Evolutionary conservation across 2,329 filamentous ascomycete species (phyloP).

Genomic region (Fusarium metavorans): DNA sequence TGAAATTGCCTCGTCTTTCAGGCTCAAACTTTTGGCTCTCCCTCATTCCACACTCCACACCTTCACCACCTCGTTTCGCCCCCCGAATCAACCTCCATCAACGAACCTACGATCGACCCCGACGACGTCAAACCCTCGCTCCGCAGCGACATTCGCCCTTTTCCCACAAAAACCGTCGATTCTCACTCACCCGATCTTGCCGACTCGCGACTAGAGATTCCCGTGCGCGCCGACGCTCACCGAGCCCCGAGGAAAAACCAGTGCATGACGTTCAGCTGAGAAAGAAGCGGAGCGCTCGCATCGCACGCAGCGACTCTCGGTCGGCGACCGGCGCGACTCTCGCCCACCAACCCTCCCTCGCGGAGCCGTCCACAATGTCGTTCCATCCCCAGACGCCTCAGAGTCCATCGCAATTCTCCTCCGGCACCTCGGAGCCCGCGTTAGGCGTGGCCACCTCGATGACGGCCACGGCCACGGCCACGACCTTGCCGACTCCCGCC

Average conservation of each 20-base stretch:
- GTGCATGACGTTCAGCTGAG: conserved; percentile 48
- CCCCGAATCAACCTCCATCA: conserved; percentile 46
- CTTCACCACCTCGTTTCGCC: conserved; percentile 45
- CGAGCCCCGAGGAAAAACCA: conserved; percentile 42
- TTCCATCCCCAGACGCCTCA: conserved; percentile 76
- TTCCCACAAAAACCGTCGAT: conserved; percentile 29
- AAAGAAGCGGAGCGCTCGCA: conserved; percentile 44
- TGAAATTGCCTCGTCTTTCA: conserved; percentile 49
- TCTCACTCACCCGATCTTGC: conserved; percentile 11
- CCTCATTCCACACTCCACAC: conserved; percentile 47
- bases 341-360: conserved; percentile 44
- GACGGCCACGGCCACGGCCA: conserved; percentile 62
- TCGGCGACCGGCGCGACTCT: conserved; percentile 50
- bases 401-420: conserved; percentile 73
- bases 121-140: conserved; percentile 43
- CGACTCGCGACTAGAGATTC: conserved; percentile 16
- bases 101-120: conserved; percentile 40
- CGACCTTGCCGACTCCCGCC: conserved; percentile 71
- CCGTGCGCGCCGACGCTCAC: conserved; percentile 36
- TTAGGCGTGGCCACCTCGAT: conserved; percentile 65
- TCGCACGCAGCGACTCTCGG: conserved; percentile 45
- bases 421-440: conserved; percentile 64
- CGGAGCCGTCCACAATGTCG: conserved; percentile 67
- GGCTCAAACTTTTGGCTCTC: conserved; percentile 43
- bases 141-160: conserved; percentile 41